A percentile compares a stretch with the other conserved stretches of the same genome.
Evolutionary conservation across 768 basidiomycete genomes (phyloP).

Genomic region (Termitomyces sp.): DNA sequence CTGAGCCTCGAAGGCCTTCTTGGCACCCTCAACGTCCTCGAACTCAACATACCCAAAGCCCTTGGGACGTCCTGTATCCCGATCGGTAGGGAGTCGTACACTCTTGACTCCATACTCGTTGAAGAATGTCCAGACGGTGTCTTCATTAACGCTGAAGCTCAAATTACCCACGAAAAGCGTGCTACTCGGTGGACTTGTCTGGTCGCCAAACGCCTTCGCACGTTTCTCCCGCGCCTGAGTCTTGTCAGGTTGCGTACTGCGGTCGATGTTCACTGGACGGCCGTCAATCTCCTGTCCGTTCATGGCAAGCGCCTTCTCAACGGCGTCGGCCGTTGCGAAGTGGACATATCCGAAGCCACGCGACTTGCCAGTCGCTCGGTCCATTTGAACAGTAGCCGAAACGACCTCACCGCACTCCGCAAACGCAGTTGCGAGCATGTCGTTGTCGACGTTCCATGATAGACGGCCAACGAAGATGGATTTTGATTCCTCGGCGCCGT

Average conservation of each 20-base stretch:
- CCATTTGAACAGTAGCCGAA: conserved; percentile 84
- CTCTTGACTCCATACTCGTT: conserved; percentile 84
- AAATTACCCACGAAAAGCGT: conserved; percentile 92
- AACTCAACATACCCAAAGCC: conserved; percentile 99
- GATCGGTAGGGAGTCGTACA: conserved; percentile 89
- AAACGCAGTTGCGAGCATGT: conserved; percentile 91
- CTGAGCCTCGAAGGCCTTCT: conserved; percentile 70
- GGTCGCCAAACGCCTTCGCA: conserved; percentile 75
- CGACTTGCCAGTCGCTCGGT: conserved; percentile 77
- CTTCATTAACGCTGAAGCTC: conserved; percentile 76
- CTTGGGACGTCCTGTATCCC: conserved; percentile 86
- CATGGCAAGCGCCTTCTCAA: conserved; percentile 77
- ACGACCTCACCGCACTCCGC: conserved; percentile 84
- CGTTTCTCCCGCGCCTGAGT: conserved; percentile 58
- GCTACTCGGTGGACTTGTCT: conserved; percentile 55
- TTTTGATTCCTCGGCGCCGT: conserved; percentile 47
- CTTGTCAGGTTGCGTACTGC: conserved; percentile 61
- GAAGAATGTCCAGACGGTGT: conserved; percentile 86
- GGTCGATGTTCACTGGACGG: conserved; percentile 83
- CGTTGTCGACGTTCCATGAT: conserved; percentile 96
- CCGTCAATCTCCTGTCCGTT: conserved; percentile 92
- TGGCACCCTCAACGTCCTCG: conserved; percentile 72
- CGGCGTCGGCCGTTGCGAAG: conserved; percentile 65
- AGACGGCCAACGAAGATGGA: conserved; percentile 90
- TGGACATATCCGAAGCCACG: conserved; percentile 85